phyloP scores from a whole-genome alignment of 1,284 basidiomycete genomes.

The Sporisorium scitamineum region DNA sequence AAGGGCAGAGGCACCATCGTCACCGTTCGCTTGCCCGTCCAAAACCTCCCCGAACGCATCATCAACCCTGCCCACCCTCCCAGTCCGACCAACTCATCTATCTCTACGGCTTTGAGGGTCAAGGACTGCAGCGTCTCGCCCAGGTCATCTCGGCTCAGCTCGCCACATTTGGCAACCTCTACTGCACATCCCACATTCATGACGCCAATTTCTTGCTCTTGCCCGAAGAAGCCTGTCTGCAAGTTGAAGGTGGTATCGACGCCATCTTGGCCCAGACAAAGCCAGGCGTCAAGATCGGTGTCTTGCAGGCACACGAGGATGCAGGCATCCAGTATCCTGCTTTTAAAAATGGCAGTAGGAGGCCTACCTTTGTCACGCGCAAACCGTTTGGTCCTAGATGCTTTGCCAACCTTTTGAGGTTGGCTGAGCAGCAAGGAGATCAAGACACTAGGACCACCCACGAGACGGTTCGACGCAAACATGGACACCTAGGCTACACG shows the following conservation, averaged over 20 bases:
- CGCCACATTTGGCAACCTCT: slow-evolving; percentile 55
- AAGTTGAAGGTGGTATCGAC: slow-evolving; percentile 41
- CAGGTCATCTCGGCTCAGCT: slow-evolving; percentile 53
- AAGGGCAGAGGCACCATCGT: slow-evolving; percentile 53
- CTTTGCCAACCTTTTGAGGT: slow-evolving; percentile 40
- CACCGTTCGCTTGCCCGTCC: slow-evolving; percentile 45
- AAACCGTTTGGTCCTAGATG: slow-evolving; percentile 55
- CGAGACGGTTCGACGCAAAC: slow-evolving; percentile 23
- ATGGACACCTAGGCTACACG: slow-evolving; percentile 42
- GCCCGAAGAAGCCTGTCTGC: slow-evolving; percentile 48
- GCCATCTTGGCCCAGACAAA: slow-evolving; percentile 46
- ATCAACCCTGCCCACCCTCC: slow-evolving; percentile 21
- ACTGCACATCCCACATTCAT: slow-evolving; percentile 48
- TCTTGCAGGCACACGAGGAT: slow-evolving; percentile 54
- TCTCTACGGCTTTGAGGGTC: slow-evolving; percentile 52
- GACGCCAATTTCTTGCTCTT: slow-evolving; percentile 51
- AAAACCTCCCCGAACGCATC: slow-evolving; percentile 27
- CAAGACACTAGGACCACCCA: slow-evolving; percentile 10
- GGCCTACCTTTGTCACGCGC: slow-evolving; percentile 51
- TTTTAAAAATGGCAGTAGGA: slow-evolving; percentile 37
- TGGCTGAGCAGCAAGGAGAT: slow-evolving; percentile 34
- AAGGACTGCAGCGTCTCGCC: slow-evolving; percentile 48
- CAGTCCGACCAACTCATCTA: slow-evolving; percentile 50
- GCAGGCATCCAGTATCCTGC: slow-evolving; percentile 44
- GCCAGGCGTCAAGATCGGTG: slow-evolving; percentile 52